Evolutionary conservation across 1,284 basidiomycete species (phyloP), one percentile per base, ranked within the genome.

Genomic region (Ustilago xerochloae): DNA sequence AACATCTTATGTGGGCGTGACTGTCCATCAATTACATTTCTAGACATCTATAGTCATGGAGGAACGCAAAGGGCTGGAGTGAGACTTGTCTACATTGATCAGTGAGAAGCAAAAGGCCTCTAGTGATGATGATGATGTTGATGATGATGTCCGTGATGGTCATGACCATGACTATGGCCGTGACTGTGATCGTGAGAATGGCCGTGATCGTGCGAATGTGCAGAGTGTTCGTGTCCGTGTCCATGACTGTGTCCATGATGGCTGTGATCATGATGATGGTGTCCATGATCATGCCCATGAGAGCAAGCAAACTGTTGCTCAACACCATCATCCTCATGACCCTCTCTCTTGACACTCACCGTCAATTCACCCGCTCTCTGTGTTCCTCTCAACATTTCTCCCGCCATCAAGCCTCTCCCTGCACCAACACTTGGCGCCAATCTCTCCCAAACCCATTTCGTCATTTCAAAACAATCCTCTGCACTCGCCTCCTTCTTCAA

Each of bases 341-440:
- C 80, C 45, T 81, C 77, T 8, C 82, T 58, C 35, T 57, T 68
- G 1, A 83, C 79, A 29, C 74, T 45, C 18, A 84, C 66, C 15
- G 78, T 77, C 16, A 84, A 48, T 57, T 84, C 82, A 3, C 82
- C 81, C 7, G 80, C 82, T 12, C 71, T 63, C 46, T 77, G 55
- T 12, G 63, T 56, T 13, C 81, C 81, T 10, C 81, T 63, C 33
- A 82, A 22, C 52, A 71, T 71, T 41, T 82, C 78, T n/a, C 81
- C 81, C 15, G 72, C 76, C 49, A 56, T 48, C 20, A 78, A 47
- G 3, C 79, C 76, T 32, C 69, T 64, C 4, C 69, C 75, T 4
- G 81, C 81, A 1, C 75, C 81, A 1, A 84, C 51, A 29, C 65
- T 65, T 15, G 77, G 78, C 6, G 81, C 81, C 41, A 77, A 41